These are phyloP conservation scores for Ganoderma leucocontextum DNA, from an alignment of 1,284 basidiomycete species.

Conservation along the genomic window DNA sequence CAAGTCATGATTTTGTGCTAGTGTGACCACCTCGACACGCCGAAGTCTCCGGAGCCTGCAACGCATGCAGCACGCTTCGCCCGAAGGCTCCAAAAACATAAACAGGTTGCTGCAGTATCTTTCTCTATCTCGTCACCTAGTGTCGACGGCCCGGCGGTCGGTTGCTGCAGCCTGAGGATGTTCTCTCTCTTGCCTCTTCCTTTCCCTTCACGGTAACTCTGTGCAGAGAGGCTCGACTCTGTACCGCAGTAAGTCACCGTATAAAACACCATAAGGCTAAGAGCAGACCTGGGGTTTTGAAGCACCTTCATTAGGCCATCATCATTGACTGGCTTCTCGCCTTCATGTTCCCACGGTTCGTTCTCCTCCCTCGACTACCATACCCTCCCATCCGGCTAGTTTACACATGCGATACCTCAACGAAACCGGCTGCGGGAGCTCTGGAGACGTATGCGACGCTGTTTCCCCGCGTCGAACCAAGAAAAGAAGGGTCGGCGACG, in stretches of 20 bases:
- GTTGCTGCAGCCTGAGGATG: too few species aligned
- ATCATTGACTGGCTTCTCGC: not conserved
- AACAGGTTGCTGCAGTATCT: too few species aligned
- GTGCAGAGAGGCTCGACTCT: not conserved
- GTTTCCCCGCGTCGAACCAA: not conserved
- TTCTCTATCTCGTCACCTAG: too few species aligned
- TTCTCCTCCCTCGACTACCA: not conserved
- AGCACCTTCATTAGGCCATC: not conserved
- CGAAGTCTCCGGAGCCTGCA: too few species aligned
- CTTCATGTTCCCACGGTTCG: conserved; percentile 3
- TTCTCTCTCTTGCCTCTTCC: too few species aligned
- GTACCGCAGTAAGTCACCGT: not conserved
- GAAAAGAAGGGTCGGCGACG: conserved; percentile 3
- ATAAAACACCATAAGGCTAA: not conserved
- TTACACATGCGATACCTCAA: conserved; percentile 6
- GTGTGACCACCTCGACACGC: too few species aligned
- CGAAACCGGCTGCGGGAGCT: not conserved
- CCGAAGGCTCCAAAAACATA: too few species aligned
- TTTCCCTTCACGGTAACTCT: too few species aligned
- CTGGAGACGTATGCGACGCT: too few species aligned
- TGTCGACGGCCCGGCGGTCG: too few species aligned
- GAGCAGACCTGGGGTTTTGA: not conserved
- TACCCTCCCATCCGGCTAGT: not conserved
- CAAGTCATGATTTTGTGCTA: too few species aligned
- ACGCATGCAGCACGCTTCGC: too few species aligned